phyloP scores from a whole-genome alignment of 2,329 filamentous ascomycete species.

The Massarina eburnea region DNA sequence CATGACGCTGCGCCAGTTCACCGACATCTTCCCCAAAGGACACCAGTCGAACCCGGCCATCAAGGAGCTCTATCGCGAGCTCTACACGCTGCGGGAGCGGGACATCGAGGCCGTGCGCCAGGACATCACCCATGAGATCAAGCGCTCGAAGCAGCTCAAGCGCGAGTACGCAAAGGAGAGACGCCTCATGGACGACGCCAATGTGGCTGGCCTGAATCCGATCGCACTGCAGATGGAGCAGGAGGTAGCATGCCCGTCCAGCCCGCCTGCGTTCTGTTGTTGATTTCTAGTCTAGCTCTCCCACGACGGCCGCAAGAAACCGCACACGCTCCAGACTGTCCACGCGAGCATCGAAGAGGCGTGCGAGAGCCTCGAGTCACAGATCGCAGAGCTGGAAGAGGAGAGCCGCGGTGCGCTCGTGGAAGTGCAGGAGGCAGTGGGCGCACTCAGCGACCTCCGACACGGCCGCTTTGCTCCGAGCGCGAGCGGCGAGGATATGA shows the following conservation, averaged over 20 bases:
- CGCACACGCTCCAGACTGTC: conserved; percentile 65
- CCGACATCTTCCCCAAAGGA: conserved; percentile 70
- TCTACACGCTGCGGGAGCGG: conserved; percentile 72
- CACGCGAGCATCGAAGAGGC: conserved; percentile 71
- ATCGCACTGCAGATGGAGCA: conserved; percentile 63
- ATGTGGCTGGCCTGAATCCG: conserved; percentile 54
- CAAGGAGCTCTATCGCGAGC: conserved; percentile 72
- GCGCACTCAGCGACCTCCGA: conserved; percentile 76
- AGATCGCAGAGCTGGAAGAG: conserved; percentile 66
- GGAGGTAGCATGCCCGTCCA: conserved; percentile 31
- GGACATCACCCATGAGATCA: conserved; percentile 68
- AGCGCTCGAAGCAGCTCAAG: conserved; percentile 60
- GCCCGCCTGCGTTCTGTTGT: background rate
- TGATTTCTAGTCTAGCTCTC: conserved; percentile 57
- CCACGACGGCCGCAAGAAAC: conserved; percentile 48
- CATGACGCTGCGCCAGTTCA: conserved; percentile 74
- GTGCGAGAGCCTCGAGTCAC: conserved; percentile 64
- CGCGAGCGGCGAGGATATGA: conserved; percentile 59
- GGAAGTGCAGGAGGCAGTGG: conserved; percentile 66
- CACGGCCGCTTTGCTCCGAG: conserved; percentile 68
- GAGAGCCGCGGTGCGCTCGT: conserved; percentile 64
- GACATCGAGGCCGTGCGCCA: conserved; percentile 67
- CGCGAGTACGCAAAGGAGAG: conserved; percentile 59
- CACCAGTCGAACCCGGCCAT: conserved; percentile 68
- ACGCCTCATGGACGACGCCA: conserved; percentile 58